A percentile compares a stretch with the other conserved stretches of the same genome.
These are phyloP conservation scores for Planoprotostelium fungivorum DNA, from an alignment of 78 protist species.

Conservation along the genomic window DNA sequence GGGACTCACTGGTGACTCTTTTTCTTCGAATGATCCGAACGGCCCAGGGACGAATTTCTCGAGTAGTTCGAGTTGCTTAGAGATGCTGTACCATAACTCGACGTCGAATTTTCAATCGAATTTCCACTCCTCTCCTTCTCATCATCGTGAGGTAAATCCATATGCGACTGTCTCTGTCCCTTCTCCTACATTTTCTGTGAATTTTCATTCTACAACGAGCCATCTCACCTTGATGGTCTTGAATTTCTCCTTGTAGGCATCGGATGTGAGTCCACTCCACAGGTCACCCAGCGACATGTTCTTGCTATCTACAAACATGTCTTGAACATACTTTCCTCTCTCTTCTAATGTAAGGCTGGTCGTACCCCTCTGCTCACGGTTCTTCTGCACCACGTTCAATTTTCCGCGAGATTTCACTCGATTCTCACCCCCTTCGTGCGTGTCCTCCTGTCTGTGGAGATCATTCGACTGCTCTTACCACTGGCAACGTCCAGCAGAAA, in stretches of 20 bases:
- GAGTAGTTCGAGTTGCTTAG: no score
- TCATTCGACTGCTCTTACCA: background rate
- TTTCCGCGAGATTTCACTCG: no score
- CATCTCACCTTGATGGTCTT: background rate
- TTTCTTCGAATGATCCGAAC: no score
- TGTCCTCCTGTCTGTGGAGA: background rate
- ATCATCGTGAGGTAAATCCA: no score
- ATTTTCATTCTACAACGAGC: background rate
- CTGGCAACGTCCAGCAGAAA: background rate
- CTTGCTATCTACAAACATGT: background rate
- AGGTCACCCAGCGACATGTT: background rate
- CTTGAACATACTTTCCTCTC: background rate
- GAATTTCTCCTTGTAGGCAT: background rate
- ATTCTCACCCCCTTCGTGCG: background rate
- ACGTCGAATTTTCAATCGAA: no score
- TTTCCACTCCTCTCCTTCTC: no score
- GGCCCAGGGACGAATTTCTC: no score
- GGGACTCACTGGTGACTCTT: no score
- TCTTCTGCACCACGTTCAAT: background rate
- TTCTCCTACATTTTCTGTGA: no score
- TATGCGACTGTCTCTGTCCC: no score
- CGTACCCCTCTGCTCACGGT: background rate
- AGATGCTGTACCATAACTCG: no score
- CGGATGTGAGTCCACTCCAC: background rate
- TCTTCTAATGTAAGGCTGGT: background rate